Percentiles rank a stretch among this genome's conserved stretches.
These are phyloP conservation scores for Ceriops tagal DNA, from an alignment of 345 rosid genomes.

Conservation along the genomic window DNA sequence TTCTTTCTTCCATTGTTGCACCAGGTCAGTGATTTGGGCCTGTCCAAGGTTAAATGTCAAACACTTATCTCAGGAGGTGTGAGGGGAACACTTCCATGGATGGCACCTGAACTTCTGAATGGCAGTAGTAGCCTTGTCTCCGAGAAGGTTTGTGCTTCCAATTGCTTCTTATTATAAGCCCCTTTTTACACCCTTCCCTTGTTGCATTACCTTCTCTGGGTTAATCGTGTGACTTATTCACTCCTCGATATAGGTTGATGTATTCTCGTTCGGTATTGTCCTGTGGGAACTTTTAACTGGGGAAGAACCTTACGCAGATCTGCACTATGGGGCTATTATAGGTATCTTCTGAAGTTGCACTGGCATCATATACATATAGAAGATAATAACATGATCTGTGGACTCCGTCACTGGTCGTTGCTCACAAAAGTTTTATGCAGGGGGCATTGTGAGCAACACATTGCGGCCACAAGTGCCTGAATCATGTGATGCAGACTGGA, in stretches of 20 bases:
- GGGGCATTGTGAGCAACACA: constrained; percentile 71
- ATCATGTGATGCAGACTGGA: constrained; percentile 56
- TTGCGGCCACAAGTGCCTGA: constrained; percentile 58
- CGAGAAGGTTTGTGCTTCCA: constrained; percentile 39
- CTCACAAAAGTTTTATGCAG: constrained; percentile 24
- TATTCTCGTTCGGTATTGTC: constrained; percentile 65
- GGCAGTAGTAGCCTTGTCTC: constrained; percentile 66
- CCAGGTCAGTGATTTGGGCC: constrained; percentile 65
- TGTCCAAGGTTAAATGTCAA: constrained; percentile 62
- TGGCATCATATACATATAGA: not conserved
- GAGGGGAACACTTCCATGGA: constrained; percentile 69
- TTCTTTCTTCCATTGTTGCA: constrained; percentile 14
- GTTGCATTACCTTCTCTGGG: not conserved
- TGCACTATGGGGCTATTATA: constrained; percentile 71
- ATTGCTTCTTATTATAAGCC: not conserved
- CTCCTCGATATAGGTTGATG: constrained; percentile 45
- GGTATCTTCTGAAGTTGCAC: constrained; percentile 24
- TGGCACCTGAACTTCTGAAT: constrained; percentile 65
- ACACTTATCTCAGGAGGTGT: constrained; percentile 67
- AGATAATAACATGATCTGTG: not conserved
- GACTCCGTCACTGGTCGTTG: not conserved
- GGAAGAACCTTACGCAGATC: constrained; percentile 64
- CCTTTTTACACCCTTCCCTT: not conserved
- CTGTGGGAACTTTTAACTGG: constrained; percentile 71
- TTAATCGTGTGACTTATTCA: not conserved